phyloP scores from a whole-genome alignment of 768 basidiomycete species.

The Agaricus sinodeliciosus region DNA sequence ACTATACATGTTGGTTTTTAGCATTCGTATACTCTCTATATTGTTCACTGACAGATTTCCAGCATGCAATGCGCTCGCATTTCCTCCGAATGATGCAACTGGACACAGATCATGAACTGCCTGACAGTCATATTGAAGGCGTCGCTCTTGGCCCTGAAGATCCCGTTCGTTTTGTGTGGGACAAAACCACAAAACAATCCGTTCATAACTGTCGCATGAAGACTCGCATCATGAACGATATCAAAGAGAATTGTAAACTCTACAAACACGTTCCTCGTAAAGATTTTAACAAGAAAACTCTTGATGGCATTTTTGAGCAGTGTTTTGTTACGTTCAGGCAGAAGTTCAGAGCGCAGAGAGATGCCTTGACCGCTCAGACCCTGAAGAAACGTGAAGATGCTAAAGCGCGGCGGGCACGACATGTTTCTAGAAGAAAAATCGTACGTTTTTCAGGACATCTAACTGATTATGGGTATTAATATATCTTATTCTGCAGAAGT shows the following conservation, averaged over 20 bases:
- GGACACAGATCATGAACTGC: slow-evolving; percentile 49
- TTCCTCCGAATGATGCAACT: slow-evolving; percentile 54
- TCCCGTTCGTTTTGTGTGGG: slow-evolving; percentile 76
- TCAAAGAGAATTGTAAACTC: slow-evolving; percentile 45
- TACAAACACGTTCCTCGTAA: slow-evolving; percentile 62
- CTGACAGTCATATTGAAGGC: slow-evolving; percentile 57
- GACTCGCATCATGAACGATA: slow-evolving; percentile 49
- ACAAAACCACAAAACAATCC: slow-evolving; percentile 70
- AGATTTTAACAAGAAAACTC: slow-evolving; percentile 55
- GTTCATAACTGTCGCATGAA: slow-evolving; percentile 72
- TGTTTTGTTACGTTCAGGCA: slow-evolving; percentile 62
- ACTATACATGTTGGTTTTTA: slow-evolving; percentile 53
- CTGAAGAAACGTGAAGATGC: slow-evolving; percentile 48
- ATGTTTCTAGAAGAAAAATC: slow-evolving; percentile 53
- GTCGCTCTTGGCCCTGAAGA: slow-evolving; percentile 34
- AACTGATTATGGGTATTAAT: slow-evolving; percentile 9
- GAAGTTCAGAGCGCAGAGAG: slow-evolving; percentile 58
- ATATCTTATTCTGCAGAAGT: slow-evolving; percentile 43
- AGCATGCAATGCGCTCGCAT: slow-evolving; percentile 71
- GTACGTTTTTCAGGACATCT: slow-evolving; percentile 31
- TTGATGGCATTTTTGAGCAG: slow-evolving; percentile 65
- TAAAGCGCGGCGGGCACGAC: slow-evolving; percentile 58
- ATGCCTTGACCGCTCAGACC: slow-evolving; percentile 34
- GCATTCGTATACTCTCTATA: neutral
- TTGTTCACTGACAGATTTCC: slow-evolving; percentile 4